Base-by-base conservation (phyloP, 1,284 basidiomycete genomes). In the Limonomyces culmigenus region DNA sequence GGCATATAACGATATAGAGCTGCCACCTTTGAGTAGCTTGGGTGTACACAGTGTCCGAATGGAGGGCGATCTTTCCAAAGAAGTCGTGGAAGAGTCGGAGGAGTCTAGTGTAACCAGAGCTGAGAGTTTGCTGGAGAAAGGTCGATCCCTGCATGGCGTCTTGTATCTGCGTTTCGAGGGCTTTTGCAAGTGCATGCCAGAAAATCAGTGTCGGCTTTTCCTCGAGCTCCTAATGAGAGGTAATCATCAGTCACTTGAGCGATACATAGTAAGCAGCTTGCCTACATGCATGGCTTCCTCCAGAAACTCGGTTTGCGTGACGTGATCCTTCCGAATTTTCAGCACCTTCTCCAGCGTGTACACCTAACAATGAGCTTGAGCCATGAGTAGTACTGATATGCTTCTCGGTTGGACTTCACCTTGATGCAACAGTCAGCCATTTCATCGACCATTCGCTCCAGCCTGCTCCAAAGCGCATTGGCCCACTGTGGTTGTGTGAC, bases 281-380 rank as follows among this genome's bases (percentile, higher is more conserved):
- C 53, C 38, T 32, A 86, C 85, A 61, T 84, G 83, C 78, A 95
- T 83, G 0, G 83, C 84, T 50, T 91, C 88, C 36, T 93, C 87
- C 12, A 97, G 58, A 53, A 96, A 96, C 5, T 81, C 66, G 2
- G 67, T 59, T 38, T 88, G 81, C 0, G 81, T 76, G 14, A 70
- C 58, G 0, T 75, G 64, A 50, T 93, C 88, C 49, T 73, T 81
- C 60, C 96, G 96, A 46, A 92, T 55, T 47, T 73, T 75, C 19
- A 97, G 62, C 3, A 97, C 92, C 50, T 88, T 95, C 53, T 97
- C 91, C 4, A 98, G 68, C 0, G 83, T 84, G 53, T 96, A 95
- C 3, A 96, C 85, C 80, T 89, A 42, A 8, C 6, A n/a, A 29
- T 14, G 34, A 34, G 19, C 8, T 27, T 27, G 25, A 27, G n/a